These are phyloP conservation scores for Eucalyptus tenuipes DNA, from an alignment of 345 rosid genomes.

Conservation along the genomic window DNA sequence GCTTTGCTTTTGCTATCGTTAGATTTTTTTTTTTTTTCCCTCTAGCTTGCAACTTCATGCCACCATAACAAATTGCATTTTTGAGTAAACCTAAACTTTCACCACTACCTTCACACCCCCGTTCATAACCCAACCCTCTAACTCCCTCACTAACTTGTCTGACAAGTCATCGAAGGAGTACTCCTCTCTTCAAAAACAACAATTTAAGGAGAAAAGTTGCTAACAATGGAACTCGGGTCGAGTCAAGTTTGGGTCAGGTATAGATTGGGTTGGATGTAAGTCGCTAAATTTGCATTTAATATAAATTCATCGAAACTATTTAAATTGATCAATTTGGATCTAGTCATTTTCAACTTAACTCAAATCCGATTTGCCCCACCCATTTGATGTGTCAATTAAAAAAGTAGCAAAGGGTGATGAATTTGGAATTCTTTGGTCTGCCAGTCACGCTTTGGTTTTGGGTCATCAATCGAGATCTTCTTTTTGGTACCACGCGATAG, in stretches of 20 bases:
- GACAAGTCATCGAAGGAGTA: not conserved
- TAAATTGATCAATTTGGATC: not conserved
- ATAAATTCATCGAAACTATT: not conserved
- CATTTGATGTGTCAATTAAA: not conserved
- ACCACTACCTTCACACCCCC: not conserved
- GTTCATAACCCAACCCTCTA: not conserved
- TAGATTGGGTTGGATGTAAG: not conserved
- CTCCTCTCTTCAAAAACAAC: not conserved
- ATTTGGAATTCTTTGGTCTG: not conserved
- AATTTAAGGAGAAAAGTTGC: not conserved
- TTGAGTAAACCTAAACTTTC: not conserved
- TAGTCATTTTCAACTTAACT: not conserved
- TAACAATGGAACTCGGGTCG: not conserved
- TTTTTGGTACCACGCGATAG: not conserved
- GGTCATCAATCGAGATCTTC: not conserved
- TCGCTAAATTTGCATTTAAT: not conserved
- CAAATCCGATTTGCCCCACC: not conserved
- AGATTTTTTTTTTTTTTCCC: not conserved
- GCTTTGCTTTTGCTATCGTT: not conserved
- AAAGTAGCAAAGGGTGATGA: not conserved
- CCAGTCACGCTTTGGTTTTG: not conserved
- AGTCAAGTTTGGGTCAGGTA: not conserved
- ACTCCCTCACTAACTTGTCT: not conserved
- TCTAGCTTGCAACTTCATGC: not conserved
- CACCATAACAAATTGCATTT: not conserved